Evolutionary conservation across 495 filamentous ascomycete species (phyloP).

Genomic region (Daldinia decipiens): DNA sequence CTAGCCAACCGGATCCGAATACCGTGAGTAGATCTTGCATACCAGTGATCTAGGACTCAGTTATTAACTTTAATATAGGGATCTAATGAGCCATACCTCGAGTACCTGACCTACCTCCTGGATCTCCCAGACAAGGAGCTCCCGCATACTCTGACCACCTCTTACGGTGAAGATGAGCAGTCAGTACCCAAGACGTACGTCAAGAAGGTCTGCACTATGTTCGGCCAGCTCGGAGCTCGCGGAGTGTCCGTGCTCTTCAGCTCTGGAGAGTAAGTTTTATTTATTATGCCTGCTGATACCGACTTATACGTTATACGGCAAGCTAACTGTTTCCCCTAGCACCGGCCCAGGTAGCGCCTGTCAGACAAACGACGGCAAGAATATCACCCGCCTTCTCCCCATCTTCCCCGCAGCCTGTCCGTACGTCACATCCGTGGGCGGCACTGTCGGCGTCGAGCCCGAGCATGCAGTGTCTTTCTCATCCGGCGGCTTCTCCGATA

Average conservation of each 20-base stretch:
- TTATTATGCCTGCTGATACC: too few relatives aligned
- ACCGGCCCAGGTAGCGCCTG: slow-evolving; percentile 73
- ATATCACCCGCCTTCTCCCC: slow-evolving; percentile 68
- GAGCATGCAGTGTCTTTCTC: slow-evolving; percentile 68
- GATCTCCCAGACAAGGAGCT: slow-evolving; percentile 60
- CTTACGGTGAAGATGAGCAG: slow-evolving; percentile 85
- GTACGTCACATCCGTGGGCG: slow-evolving; percentile 76
- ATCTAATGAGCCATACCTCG: slow-evolving; percentile 80
- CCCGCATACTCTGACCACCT: slow-evolving; percentile 78
- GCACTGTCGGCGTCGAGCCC: slow-evolving; percentile 66
- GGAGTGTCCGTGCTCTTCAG: slow-evolving; percentile 81
- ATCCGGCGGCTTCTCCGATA: slow-evolving; percentile 73
- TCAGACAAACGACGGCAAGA: slow-evolving; percentile 73
- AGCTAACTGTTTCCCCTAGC: slow-evolving; percentile 35
- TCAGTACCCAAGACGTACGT: slow-evolving; percentile 74
- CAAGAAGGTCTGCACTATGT: slow-evolving; percentile 73
- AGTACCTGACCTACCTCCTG: slow-evolving; percentile 69
- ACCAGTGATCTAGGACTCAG: slow-evolving; percentile 40
- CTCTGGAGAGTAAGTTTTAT: slow-evolving; percentile 73
- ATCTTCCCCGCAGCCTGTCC: slow-evolving; percentile 76
- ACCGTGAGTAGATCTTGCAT: slow-evolving; percentile 21
- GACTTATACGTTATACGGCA: neutral
- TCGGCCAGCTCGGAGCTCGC: slow-evolving; percentile 71
- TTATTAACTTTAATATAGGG: slow-evolving; percentile 30
- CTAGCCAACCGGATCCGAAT: slow-evolving; percentile 40